Evolutionary conservation across 345 rosid species (phyloP).

Genomic region (Lumnitzera racemosa): DNA sequence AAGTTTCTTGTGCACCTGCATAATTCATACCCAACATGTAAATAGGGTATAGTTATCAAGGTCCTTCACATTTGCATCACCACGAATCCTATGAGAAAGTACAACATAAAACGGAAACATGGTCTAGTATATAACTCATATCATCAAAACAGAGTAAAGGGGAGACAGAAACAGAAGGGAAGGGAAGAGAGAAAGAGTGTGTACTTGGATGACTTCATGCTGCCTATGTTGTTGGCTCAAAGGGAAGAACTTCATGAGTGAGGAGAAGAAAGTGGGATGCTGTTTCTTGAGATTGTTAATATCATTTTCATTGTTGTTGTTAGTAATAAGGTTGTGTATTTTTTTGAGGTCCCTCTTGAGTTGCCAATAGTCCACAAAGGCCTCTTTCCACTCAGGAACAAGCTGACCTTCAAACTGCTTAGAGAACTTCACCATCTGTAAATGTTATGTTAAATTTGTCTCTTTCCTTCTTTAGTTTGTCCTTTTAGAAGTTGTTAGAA

Average conservation of each 20-base stretch:
- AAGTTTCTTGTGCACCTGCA: slow-evolving; percentile 72
- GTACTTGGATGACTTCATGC: slow-evolving; percentile 67
- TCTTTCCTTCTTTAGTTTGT: neutral
- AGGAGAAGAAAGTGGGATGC: slow-evolving; percentile 26
- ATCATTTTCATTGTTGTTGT: slow-evolving; percentile 6
- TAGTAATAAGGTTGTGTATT: slow-evolving; percentile 24
- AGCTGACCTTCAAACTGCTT: slow-evolving; percentile 91
- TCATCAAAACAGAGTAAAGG: neutral
- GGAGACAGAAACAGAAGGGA: too few species aligned
- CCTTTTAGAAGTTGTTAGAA: too few species aligned
- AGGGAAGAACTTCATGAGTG: slow-evolving; percentile 32
- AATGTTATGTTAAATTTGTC: neutral
- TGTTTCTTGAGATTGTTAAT: neutral
- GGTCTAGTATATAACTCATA: neutral
- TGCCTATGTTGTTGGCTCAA: slow-evolving; percentile 30
- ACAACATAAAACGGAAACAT: too few species aligned
- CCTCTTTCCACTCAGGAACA: slow-evolving; percentile 98
- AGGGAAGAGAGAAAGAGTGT: neutral
- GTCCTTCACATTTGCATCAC: too few species aligned
- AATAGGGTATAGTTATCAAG: too few species aligned
- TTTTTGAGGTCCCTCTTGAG: slow-evolving; percentile 82
- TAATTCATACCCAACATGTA: too few species aligned
- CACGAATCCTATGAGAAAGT: too few species aligned
- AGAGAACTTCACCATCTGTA: slow-evolving; percentile 77
- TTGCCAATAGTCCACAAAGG: slow-evolving; percentile 87